phyloP scores from a whole-genome alignment of 768 basidiomycete genomes.

The Tremella yokohamensis region DNA sequence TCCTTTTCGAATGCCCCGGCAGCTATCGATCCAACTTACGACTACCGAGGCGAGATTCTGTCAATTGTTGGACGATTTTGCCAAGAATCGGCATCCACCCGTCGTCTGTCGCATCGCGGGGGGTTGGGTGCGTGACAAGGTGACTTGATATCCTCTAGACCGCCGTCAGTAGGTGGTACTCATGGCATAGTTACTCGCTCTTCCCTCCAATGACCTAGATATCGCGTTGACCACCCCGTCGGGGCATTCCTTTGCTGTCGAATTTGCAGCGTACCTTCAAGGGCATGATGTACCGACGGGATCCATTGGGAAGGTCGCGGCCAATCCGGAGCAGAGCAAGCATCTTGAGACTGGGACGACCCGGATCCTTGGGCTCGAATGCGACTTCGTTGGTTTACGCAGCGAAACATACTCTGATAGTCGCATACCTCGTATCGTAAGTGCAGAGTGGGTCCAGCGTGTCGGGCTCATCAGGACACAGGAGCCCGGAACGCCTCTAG shows the following conservation, averaged over 20 bases:
- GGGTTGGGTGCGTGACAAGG: constrained; percentile 99
- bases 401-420: constrained; percentile 88
- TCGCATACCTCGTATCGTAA: constrained; percentile 82
- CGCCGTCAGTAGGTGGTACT: not conserved
- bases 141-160: constrained; percentile 49
- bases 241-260: constrained; percentile 80
- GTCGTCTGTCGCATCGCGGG: constrained; percentile 83
- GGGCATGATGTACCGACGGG: constrained; percentile 35
- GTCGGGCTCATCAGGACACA: constrained; percentile 46
- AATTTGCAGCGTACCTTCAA: constrained; percentile 64
- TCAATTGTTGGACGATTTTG: constrained; percentile 74
- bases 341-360: constrained; percentile 94
- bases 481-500: constrained; percentile 84
- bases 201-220: constrained; percentile 85
- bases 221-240: constrained; percentile 85
- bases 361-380: constrained; percentile 69
- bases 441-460: constrained; percentile 41
- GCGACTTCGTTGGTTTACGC: constrained; percentile 91
- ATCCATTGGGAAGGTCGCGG: constrained; percentile 73
- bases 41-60: constrained; percentile 69
- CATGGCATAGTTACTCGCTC: constrained; percentile 62
- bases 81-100: constrained; percentile 58
- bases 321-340: constrained; percentile 95
- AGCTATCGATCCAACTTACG: constrained; percentile 58
- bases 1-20: not conserved